Evolutionary conservation across 225 moss, liverwort and hornwort genomes (phyloP), one percentile per base, ranked within the genome.

Genomic region (Climacium dendroides): DNA sequence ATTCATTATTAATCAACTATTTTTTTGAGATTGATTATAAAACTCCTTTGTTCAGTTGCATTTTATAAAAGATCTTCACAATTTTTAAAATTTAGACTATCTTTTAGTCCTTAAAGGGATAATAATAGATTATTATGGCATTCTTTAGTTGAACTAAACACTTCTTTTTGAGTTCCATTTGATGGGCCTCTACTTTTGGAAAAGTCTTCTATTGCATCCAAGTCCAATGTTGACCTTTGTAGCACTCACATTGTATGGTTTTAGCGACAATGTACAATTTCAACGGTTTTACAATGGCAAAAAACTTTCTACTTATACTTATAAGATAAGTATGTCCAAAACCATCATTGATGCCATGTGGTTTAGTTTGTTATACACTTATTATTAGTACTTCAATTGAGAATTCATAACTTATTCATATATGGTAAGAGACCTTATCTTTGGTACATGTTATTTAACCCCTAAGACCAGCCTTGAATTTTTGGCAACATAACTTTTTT

Each of bases 251-350:
- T n/a, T n/a, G n/a, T n/a, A n/a, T n/a, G n/a, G n/a, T n/a, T 23
- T 13, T 1, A 69, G 7, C 20, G 23, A 37, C 67, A 37, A 37
- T 39, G 13, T 4, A 39, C 1, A 69, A 4, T 23, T 69, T 39
- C 2, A 39, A 9, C 4, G 2, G 0, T 34, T 34, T 32, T 7
- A 63, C 5, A 65, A 10, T 19, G 30, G 4, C 6, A 4, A 1
- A 62, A 61, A 62, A 32, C 15, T 15, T 28, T 61, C 6, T 61
- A 61, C 61, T 13, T 29, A 14, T 14, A 29, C 14, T 61, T 61
- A 14, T 61, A 61, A 29, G 22, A 2, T 61, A 61, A 29, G 15
- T 62, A 63, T 34, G 34, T 34, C 17, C 4, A 8, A 32, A 1
- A 63, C 8, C 17, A 63, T 63, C 34, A 34, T 32, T 63, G 63